These are phyloP conservation scores for Turnera subulata DNA, from an alignment of 345 rosid genomes.

Conservation along the genomic window DNA sequence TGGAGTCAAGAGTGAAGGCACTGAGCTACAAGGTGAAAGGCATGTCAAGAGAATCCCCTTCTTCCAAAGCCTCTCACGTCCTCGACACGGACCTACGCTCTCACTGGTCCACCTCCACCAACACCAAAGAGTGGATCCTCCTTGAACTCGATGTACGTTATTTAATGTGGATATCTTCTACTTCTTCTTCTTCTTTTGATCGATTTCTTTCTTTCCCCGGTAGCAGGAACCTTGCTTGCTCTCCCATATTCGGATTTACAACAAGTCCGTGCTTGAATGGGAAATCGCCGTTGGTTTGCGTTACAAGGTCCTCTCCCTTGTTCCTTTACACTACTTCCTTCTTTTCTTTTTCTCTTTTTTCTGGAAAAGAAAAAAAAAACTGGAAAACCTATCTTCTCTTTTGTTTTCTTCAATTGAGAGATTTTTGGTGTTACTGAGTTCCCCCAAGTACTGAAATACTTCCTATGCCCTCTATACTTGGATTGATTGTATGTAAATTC, in stretches of 20 bases:
- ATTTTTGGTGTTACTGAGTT: too few relatives aligned
- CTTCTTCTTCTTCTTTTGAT: not conserved
- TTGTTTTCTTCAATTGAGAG: too few relatives aligned
- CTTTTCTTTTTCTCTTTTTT: not conserved
- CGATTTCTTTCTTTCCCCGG: not conserved
- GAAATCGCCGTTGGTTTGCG: conserved; percentile 78
- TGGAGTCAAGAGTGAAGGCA: conserved; percentile 68
- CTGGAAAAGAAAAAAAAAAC: too few relatives aligned
- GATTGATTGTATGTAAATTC: too few relatives aligned
- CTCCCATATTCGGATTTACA: conserved; percentile 68
- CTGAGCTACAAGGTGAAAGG: conserved; percentile 71
- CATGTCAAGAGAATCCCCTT: conserved; percentile 68
- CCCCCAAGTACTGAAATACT: too few relatives aligned
- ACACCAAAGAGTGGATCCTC: conserved; percentile 86
- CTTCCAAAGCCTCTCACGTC: conserved; percentile 66
- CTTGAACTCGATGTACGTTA: conserved; percentile 65
- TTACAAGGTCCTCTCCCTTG: conserved; percentile 48
- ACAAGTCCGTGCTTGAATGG: conserved; percentile 91
- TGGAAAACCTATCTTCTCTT: too few relatives aligned
- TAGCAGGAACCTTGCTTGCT: conserved; percentile 74
- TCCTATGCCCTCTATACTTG: too few relatives aligned
- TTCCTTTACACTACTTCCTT: not conserved
- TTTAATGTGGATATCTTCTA: not conserved
- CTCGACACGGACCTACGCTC: conserved; percentile 80
- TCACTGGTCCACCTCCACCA: conserved; percentile 85